Evolutionary conservation across 805 yeast species (phyloP).

Genomic region (Kuraishia molischiana): DNA sequence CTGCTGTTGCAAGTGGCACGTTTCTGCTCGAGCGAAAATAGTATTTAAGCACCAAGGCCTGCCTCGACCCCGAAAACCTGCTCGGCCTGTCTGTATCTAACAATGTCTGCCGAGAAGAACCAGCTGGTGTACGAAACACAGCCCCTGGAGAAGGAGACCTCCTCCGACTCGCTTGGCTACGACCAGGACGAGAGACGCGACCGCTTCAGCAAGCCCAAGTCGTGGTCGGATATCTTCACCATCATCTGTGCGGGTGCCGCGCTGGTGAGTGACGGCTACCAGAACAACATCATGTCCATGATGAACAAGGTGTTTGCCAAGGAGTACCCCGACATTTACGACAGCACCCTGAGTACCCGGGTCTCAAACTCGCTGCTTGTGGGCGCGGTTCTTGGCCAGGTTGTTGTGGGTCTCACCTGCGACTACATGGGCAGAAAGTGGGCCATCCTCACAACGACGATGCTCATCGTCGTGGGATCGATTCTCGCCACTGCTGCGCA

Average conservation of each 20-base stretch:
- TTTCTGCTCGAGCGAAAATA: too few species aligned
- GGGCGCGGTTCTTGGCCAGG: slow-evolving; percentile 65
- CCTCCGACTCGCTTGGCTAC: slow-evolving; percentile 9
- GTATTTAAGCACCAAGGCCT: too few species aligned
- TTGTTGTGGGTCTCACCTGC: slow-evolving; percentile 52
- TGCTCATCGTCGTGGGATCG: slow-evolving; percentile 54
- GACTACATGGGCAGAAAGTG: slow-evolving; percentile 62
- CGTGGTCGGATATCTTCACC: slow-evolving; percentile 27
- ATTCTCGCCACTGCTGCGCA: slow-evolving; percentile 62
- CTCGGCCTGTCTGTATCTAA: too few species aligned
- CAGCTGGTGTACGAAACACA: too few species aligned
- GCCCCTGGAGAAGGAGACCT: background rate
- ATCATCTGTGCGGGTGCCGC: slow-evolving; percentile 68
- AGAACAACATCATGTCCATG: slow-evolving; percentile 68
- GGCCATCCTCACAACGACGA: slow-evolving; percentile 59
- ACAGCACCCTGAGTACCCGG: slow-evolving; percentile 40
- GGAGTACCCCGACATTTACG: slow-evolving; percentile 32
- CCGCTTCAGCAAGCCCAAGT: slow-evolving; percentile 15
- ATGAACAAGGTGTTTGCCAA: slow-evolving; percentile 44
- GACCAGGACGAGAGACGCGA: slow-evolving; percentile 10
- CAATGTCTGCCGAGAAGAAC: too few species aligned
- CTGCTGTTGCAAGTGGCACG: too few species aligned
- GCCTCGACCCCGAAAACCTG: too few species aligned
- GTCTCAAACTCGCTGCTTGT: slow-evolving; percentile 63
- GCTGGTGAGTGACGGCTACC: slow-evolving; percentile 69